These are phyloP conservation scores for Vanderwaltozyma yarrowii DNA, from an alignment of 805 yeast species.

Conservation along the genomic window DNA sequence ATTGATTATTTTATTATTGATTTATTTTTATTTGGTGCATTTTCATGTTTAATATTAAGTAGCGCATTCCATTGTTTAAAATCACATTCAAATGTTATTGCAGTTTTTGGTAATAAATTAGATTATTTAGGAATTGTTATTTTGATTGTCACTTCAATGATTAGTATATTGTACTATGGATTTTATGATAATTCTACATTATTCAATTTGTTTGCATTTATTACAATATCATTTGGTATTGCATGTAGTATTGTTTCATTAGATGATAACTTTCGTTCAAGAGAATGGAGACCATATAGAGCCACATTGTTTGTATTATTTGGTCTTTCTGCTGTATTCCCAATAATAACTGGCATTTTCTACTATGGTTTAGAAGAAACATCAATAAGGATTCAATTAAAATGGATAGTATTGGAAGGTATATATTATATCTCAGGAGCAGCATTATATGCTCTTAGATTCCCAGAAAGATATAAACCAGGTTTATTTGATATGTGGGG, in stretches of 20 bases:
- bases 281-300: slow-evolving; percentile 64
- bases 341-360: slow-evolving; percentile 45
- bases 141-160: slow-evolving; percentile 52
- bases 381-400: slow-evolving; percentile 41
- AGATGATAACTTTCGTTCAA: slow-evolving; percentile 54
- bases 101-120: slow-evolving; percentile 53
- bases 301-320: slow-evolving; percentile 71
- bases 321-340: slow-evolving; percentile 69
- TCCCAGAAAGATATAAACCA: slow-evolving; percentile 63
- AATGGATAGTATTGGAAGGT: slow-evolving; percentile 63
- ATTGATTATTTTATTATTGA: slow-evolving; percentile 29
- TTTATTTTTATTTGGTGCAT: slow-evolving; percentile 42
- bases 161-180: slow-evolving; percentile 39
- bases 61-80: slow-evolving; percentile 58
- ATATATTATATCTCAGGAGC: slow-evolving; percentile 73
- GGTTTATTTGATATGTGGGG: slow-evolving; percentile 63
- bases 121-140: slow-evolving; percentile 70
- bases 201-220: slow-evolving; percentile 30
- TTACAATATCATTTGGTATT: slow-evolving; percentile 47
- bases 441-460: slow-evolving; percentile 58
- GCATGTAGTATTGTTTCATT: slow-evolving; percentile 56
- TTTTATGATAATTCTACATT: slow-evolving; percentile 35
- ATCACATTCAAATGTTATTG: slow-evolving; percentile 48
- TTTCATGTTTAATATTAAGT: slow-evolving; percentile 50
- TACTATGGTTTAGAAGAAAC: slow-evolving; percentile 43